Conservation (phyloP, 345 rosid genomes). For the Lepidium sativum region DNA sequence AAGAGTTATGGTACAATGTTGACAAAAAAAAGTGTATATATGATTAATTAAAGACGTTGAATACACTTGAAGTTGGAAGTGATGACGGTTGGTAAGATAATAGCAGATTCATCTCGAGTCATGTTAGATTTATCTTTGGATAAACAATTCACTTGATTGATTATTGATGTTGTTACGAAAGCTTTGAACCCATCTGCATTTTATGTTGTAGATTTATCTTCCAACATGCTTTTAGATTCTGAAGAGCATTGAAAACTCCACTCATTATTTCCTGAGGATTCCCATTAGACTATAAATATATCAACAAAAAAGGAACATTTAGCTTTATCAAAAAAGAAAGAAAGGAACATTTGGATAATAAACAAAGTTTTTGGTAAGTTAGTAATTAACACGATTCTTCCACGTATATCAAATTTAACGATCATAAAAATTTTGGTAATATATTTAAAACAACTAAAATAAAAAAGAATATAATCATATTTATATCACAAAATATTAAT, state of each 20-base stretch:
- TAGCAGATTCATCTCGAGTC: conserved; percentile 28
- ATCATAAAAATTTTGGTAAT: too few relatives aligned
- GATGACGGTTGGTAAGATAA: conserved; percentile 38
- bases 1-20: too few relatives aligned
- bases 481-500: too few relatives aligned
- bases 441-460: too few relatives aligned
- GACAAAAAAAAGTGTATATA: neutral
- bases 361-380: too few relatives aligned
- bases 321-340: too few relatives aligned
- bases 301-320: neutral
- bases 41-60: too few relatives aligned
- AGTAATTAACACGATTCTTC: too few relatives aligned
- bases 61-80: conserved; percentile 76
- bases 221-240: conserved; percentile 70
- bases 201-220: conserved; percentile 81
- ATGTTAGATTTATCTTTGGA: conserved; percentile 46
- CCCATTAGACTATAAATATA: conserved; percentile 46
- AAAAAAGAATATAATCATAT: too few relatives aligned
- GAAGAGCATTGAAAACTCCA: conserved; percentile 60
- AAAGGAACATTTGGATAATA: neutral
- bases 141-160: conserved; percentile 19
- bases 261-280: conserved; percentile 74
- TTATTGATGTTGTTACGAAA: conserved; percentile 21
- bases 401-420: too few relatives aligned
- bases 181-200: conserved; percentile 71